Conservation (phyloP, 352 stramenopile species). For the Globisporangium barbulae region DNA sequence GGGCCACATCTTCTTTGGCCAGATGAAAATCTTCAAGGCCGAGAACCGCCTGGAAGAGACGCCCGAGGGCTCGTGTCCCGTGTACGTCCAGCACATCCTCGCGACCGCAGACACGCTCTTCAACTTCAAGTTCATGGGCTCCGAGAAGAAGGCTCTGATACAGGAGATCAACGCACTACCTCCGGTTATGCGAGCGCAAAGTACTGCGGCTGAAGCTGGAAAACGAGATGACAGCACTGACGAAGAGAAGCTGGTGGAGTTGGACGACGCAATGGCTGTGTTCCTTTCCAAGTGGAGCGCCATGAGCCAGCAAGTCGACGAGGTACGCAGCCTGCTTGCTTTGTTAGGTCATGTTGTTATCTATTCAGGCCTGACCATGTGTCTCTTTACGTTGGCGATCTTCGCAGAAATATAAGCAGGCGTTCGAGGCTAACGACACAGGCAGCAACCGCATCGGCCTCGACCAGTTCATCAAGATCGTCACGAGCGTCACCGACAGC, state of each 20-base stretch:
- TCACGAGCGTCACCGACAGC: constrained; percentile 52
- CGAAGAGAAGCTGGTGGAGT: constrained; percentile 32
- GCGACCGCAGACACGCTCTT: constrained; percentile 40
- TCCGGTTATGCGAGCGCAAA: neutral
- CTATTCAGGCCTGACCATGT: neutral
- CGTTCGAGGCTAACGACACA: constrained; percentile 39
- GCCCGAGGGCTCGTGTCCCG: constrained; percentile 41
- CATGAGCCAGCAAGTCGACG: constrained; percentile 44
- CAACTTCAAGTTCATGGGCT: constrained; percentile 34
- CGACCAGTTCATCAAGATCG: constrained; percentile 72
- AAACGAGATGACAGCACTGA: neutral
- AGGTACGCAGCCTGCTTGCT: constrained; percentile 26
- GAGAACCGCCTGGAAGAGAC: constrained; percentile 58
- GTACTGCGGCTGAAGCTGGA: neutral
- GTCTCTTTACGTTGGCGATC: neutral
- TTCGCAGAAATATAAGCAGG: constrained; percentile 45
- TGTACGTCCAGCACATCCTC: constrained; percentile 30
- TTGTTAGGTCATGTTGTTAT: too few relatives aligned
- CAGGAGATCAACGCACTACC: constrained; percentile 34
- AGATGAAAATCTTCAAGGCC: constrained; percentile 67
- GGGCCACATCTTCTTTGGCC: constrained; percentile 56
- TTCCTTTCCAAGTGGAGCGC: constrained; percentile 55
- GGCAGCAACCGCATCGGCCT: constrained; percentile 52
- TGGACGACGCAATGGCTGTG: constrained; percentile 62
- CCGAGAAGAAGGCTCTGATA: constrained; percentile 33